Percentiles rank a stretch among this genome's conserved stretches.
Conservation (phyloP, 345 rosid species). For the Eucalyptus brandiana region DNA sequence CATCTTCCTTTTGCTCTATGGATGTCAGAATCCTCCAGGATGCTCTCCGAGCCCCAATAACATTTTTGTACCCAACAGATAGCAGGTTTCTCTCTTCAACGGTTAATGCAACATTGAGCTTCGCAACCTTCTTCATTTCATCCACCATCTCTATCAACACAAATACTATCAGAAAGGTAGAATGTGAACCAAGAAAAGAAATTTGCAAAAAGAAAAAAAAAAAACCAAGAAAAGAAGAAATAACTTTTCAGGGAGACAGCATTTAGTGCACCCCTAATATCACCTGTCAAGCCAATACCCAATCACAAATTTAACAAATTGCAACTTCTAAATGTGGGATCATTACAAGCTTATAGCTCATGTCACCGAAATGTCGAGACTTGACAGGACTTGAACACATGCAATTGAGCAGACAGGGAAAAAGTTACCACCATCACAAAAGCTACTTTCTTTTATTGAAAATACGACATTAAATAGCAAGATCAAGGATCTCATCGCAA, state of each 20-base stretch:
- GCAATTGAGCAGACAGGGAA: neutral
- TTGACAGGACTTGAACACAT: neutral
- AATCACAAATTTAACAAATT: neutral
- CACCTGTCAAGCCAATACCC: neutral
- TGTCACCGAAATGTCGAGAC: neutral
- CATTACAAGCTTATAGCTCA: neutral
- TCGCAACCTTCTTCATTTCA: slow-evolving; percentile 23
- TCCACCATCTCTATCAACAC: slow-evolving; percentile 23
- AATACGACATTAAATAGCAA: neutral
- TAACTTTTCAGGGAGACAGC: neutral
- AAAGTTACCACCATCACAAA: neutral
- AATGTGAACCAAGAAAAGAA: neutral
- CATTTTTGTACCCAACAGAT: slow-evolving; percentile 24
- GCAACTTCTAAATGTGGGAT: neutral
- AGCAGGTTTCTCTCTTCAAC: slow-evolving; percentile 24
- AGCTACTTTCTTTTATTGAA: neutral
- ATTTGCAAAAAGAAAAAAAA: neutral
- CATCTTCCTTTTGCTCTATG: slow-evolving; percentile 22
- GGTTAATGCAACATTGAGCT: slow-evolving; percentile 16
- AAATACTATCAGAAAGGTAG: neutral
- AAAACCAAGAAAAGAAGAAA: neutral
- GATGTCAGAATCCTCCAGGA: slow-evolving; percentile 28
- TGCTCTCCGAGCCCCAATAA: slow-evolving; percentile 22
- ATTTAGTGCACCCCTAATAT: neutral
- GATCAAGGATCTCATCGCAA: neutral